Conservation (phyloP, 257 asterid genomes). For the Solanum virginianum region DNA sequence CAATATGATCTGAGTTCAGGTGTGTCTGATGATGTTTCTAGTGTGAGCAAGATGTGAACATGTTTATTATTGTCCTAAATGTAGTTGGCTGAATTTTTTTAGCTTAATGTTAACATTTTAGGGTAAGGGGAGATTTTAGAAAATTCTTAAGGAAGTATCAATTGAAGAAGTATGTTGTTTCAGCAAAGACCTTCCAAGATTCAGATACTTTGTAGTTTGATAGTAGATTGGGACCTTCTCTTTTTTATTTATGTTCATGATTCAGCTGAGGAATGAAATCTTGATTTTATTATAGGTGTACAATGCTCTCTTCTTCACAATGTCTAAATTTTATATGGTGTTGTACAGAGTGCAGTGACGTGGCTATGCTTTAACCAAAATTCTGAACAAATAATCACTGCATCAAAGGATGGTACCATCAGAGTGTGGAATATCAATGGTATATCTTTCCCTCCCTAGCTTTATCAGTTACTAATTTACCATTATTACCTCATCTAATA, state of each 20-base stretch:
- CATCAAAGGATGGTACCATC: conserved; percentile 91
- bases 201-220: neutral
- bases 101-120: neutral
- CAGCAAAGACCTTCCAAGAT: neutral
- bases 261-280: neutral
- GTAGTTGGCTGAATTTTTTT: neutral
- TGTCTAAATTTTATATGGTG: neutral
- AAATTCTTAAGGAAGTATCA: neutral
- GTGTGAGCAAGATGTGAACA: neutral
- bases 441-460: conserved; percentile 10
- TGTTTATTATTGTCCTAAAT: neutral
- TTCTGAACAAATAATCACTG: conserved; percentile 86
- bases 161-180: neutral
- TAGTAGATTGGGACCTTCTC: neutral
- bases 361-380: conserved; percentile 89
- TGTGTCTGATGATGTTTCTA: neutral
- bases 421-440: conserved; percentile 94
- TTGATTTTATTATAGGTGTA: neutral
- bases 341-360: conserved; percentile 93
- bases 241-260: neutral
- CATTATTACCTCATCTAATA: neutral
- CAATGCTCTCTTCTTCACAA: neutral
- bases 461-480: neutral
- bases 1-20: neutral
- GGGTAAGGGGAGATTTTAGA: neutral